These are phyloP conservation scores for Magnaporthiopsis rhizophila DNA, from an alignment of 2,329 filamentous ascomycete genomes.

Conservation along the genomic window DNA sequence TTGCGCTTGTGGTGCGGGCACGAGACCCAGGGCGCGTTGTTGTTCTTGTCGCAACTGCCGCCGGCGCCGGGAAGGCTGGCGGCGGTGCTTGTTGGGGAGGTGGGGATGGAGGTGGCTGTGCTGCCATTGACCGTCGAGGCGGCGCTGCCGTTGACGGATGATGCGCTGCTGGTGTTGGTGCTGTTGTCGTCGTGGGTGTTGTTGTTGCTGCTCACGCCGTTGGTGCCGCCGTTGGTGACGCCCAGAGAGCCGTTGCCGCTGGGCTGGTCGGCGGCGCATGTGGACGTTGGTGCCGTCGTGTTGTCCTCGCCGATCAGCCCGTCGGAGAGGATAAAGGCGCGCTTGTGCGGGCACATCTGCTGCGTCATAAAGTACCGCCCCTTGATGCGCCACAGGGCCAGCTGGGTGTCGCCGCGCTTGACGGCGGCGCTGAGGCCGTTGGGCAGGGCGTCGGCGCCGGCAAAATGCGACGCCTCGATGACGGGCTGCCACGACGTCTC, in stretches of 20 bases:
- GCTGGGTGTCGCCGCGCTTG: constrained; percentile 82
- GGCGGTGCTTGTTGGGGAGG: constrained; percentile 6
- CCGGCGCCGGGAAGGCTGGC: neutral
- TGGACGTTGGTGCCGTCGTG: constrained; percentile 6
- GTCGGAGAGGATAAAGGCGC: constrained; percentile 81
- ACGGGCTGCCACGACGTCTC: constrained; percentile 71
- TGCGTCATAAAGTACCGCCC: constrained; percentile 79
- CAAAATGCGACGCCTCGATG: constrained; percentile 62
- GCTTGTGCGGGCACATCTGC: constrained; percentile 93
- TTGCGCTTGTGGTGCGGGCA: constrained; percentile 89
- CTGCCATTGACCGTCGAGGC: neutral
- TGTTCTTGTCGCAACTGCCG: constrained; percentile 6
- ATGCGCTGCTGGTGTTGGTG: neutral
- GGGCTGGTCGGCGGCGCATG: neutral
- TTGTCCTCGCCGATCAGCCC: constrained; percentile 66
- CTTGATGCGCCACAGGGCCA: constrained; percentile 77
- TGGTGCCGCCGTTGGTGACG: neutral
- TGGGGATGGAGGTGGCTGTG: neutral
- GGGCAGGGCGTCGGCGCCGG: constrained; percentile 50
- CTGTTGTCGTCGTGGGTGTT: constrained; percentile 10
- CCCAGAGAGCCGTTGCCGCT: constrained; percentile 1
- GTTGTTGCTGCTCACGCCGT: constrained; percentile 2
- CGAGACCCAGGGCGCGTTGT: constrained; percentile 61
- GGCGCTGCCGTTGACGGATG: too few species aligned
- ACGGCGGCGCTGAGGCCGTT: constrained; percentile 70